phyloP scores from a whole-genome alignment of 169 alveolate species.

The Eimeria tenella region DNA sequence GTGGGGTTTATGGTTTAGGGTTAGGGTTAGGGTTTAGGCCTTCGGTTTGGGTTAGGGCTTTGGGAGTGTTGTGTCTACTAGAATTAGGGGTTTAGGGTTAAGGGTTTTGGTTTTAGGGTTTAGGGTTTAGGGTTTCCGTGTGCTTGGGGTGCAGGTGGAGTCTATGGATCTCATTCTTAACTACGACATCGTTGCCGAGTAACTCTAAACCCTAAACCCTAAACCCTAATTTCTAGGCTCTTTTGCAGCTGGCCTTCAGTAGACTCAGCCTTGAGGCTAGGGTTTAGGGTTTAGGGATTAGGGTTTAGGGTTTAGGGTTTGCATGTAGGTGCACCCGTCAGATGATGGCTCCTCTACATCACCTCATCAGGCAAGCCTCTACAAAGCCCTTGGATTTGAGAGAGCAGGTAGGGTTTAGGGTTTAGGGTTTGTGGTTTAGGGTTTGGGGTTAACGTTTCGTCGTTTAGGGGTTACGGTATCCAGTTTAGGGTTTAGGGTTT shows the following conservation, averaged over 20 bases:
- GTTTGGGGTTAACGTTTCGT: too few relatives aligned
- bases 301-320: not conserved
- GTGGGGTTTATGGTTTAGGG: too few relatives aligned
- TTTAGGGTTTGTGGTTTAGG: not conserved
- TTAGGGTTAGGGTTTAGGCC: too few relatives aligned
- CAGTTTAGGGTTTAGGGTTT: not conserved
- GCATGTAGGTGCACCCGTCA: constrained; percentile 24
- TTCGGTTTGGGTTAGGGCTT: too few relatives aligned
- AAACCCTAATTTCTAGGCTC: constrained; percentile 11
- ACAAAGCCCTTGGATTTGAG: constrained; percentile 23
- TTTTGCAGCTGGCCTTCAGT: not conserved
- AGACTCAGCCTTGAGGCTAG: too few relatives aligned
- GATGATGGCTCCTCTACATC: constrained; percentile 36
- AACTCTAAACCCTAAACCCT: constrained; percentile 58
- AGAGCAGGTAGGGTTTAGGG: constrained; percentile 47
- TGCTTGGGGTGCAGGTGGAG: constrained; percentile 13
- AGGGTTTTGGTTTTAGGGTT: too few relatives aligned
- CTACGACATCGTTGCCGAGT: constrained; percentile 39
- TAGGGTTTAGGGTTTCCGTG: not conserved
- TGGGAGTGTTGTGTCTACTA: too few relatives aligned
- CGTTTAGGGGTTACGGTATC: not conserved
- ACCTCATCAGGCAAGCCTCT: constrained; percentile 46
- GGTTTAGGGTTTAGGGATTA: not conserved
- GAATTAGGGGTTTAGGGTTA: too few relatives aligned
- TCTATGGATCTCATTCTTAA: constrained; percentile 46